Evolutionary conservation across 805 yeast genomes (phyloP).

Genomic region (Candida cerambycidarum): DNA sequence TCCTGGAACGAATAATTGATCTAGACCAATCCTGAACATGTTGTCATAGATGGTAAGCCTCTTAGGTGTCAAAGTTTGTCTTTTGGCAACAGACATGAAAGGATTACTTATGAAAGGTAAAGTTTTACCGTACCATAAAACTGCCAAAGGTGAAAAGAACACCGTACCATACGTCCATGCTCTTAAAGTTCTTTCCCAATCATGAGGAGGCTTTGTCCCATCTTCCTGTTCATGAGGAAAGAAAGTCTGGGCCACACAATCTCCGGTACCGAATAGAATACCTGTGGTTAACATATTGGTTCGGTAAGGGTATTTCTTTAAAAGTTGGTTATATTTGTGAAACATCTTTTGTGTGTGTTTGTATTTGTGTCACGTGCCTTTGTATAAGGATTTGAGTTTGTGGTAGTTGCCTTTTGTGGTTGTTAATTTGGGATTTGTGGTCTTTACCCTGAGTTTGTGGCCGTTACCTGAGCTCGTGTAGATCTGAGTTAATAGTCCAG

Average conservation of each 20-base stretch:
- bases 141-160: constrained; percentile 41
- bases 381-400: background rate
- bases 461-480: no score
- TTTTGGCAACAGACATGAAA: constrained; percentile 22
- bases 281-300: constrained; percentile 60
- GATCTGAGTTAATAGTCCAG: no score
- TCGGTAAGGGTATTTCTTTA: constrained; percentile 47
- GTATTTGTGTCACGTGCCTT: background rate
- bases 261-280: constrained; percentile 42
- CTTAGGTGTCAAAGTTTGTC: constrained; percentile 14
- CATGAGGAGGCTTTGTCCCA: constrained; percentile 20
- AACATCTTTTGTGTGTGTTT: constrained; percentile 12
- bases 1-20: constrained; percentile 38
- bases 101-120: constrained; percentile 38
- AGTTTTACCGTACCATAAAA: constrained; percentile 38
- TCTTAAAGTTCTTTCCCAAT: constrained; percentile 31
- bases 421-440: no score
- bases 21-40: constrained; percentile 29
- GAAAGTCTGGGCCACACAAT: constrained; percentile 39
- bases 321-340: constrained; percentile 23
- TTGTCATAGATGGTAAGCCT: constrained; percentile 20
- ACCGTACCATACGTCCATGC: constrained; percentile 39
- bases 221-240: constrained; percentile 32
- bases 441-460: no score
- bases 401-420: no score